Base-by-base conservation (phyloP, 352 stramenopile species). In the Phytophthora hibernalis region DNA sequence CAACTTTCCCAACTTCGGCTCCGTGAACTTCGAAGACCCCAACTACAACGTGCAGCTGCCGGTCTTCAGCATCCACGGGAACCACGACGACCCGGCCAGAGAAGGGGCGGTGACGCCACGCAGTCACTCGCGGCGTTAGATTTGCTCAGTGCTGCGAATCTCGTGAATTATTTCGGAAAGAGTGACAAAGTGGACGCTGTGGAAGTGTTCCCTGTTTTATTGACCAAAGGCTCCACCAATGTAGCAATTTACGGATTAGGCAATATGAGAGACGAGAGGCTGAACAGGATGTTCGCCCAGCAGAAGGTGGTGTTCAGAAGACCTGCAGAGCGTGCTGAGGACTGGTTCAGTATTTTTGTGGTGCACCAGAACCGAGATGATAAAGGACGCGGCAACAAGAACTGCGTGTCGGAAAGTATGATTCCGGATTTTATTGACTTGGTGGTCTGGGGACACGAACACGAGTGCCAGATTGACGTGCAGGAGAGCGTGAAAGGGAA, bases 91-190 rank as follows among this genome's bases (percentile, higher is more conserved):
- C 79, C 98, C 98, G 10, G 96, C 96, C 12, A 83, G 97, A 38
- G 97, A 99, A 54, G 94, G 89, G 80, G 58, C 1, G 85, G 76
- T 54, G 58, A 68, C 49, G 50, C 47, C 70, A 68, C 78, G 45
- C 77, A 90, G 56, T 89, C 97, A 22, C 84, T 99, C 20, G 96
- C 96, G 47, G 97, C 98, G 6, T 68, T 99, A 5, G 97, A 99
- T 72, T 54, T 99, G 40, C 82, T 99, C 24, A 89, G 89, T 49
- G 91, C 94, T 0, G 88, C 94, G 13, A 98, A 99, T 67, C 78
- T 99, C n/a, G 72, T 99, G 12, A 99, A 99, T 70, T 99, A 99
- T 76, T 99, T 99, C 84, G 98, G 98, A 48, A 97, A 97, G 68
- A 90, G 75, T 61, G 83, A 95, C 13, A 80, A 82, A 56, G 95